Conservation (phyloP, 2,329 filamentous ascomycete species). For the Albophoma yamanashiensis region DNA sequence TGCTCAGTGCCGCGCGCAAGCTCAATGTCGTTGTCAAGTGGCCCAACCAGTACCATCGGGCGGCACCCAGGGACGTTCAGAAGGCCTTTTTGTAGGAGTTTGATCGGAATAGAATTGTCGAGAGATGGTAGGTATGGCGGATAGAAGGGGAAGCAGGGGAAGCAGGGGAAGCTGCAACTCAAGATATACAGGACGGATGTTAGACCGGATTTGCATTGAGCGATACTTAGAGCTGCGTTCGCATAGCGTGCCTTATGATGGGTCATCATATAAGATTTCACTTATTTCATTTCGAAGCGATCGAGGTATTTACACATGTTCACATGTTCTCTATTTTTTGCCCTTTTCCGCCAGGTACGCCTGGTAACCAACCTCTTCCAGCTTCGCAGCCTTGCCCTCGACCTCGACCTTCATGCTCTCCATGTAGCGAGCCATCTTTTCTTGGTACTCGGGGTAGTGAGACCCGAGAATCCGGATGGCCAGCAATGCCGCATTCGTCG, state of each 20-base stretch:
- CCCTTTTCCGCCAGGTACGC: constrained; percentile 36
- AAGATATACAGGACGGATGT: neutral
- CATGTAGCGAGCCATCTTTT: constrained; percentile 51
- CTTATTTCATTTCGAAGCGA: no score
- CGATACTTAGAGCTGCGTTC: neutral
- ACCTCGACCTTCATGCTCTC: constrained; percentile 53
- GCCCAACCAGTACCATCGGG: constrained; percentile 53
- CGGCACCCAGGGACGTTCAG: constrained; percentile 13
- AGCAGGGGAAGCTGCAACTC: neutral
- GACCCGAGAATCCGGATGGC: constrained; percentile 57
- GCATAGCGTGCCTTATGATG: neutral
- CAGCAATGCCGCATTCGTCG: constrained; percentile 64
- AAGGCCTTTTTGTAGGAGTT: neutral
- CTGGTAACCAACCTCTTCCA: constrained; percentile 46
- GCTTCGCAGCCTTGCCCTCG: constrained; percentile 45
- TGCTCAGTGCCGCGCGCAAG: constrained; percentile 61
- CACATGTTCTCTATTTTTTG: constrained; percentile 11
- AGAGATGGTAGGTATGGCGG: neutral
- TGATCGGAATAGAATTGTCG: neutral
- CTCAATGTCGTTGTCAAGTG: constrained; percentile 60
- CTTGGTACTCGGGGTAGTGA: constrained; percentile 41
- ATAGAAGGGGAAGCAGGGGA: neutral
- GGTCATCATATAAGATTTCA: neutral
- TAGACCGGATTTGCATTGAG: neutral
- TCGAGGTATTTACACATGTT: neutral